Evolutionary conservation across 345 rosid genomes (phyloP).

Genomic region (Erysimum cheiranthoides): DNA sequence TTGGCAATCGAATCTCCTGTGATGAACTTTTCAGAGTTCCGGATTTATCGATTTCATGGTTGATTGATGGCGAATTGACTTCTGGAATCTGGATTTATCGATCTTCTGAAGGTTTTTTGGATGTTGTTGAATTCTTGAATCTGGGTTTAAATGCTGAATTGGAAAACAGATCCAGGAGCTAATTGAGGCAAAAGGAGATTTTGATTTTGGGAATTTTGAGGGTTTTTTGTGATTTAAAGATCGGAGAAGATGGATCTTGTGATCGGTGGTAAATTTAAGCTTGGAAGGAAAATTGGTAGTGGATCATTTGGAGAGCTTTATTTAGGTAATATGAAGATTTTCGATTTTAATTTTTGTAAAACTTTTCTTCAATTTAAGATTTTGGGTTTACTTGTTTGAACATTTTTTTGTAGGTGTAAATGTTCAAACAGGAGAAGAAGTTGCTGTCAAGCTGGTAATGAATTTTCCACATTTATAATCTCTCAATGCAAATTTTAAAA

Average conservation of each 20-base stretch:
- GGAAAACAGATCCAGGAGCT: conserved; percentile 27
- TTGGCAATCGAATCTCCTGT: conserved; percentile 14
- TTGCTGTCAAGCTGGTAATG: conserved; percentile 83
- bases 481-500: not conserved
- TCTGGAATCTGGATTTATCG: conserved; percentile 1
- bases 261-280: conserved; percentile 80
- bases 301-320: conserved; percentile 90
- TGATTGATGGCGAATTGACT: conserved; percentile 33
- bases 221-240: not conserved
- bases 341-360: not conserved
- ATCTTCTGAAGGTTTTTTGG: conserved; percentile 18
- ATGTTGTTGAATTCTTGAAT: conserved; percentile 33
- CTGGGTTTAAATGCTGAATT: conserved; percentile 25
- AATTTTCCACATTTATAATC: conserved; percentile 14
- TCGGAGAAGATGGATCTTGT: conserved; percentile 60
- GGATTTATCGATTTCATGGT: not conserved
- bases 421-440: conserved; percentile 88
- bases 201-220: conserved; percentile 9
- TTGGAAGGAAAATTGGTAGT: conserved; percentile 89
- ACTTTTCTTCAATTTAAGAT: not conserved
- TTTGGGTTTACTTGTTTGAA: conserved; percentile 22
- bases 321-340: conserved; percentile 51
- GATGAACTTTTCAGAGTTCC: not conserved
- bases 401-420: conserved; percentile 61
- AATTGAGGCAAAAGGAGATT: conserved; percentile 14